Conservation (phyloP, 1,284 basidiomycete genomes). For the Pterula multifida region DNA sequence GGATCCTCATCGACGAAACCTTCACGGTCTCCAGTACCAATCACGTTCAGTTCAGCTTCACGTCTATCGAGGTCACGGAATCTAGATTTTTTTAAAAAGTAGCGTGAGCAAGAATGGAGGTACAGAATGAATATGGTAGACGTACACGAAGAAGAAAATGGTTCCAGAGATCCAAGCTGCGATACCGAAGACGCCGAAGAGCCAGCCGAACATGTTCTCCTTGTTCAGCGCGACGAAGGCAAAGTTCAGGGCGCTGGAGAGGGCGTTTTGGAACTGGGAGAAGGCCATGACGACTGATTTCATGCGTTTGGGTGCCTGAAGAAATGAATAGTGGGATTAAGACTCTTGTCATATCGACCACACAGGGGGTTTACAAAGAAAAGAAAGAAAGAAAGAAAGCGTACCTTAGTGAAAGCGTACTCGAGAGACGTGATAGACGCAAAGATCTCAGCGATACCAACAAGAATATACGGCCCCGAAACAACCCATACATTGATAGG, state of each 20-base stretch:
- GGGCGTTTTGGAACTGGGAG: constrained; percentile 40
- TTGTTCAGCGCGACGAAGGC: constrained; percentile 29
- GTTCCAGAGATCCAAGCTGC: constrained; percentile 36
- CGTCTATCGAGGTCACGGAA: constrained; percentile 38
- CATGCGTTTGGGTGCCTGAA: constrained; percentile 37
- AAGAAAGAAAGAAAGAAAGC: background rate
- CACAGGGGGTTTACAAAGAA: background rate
- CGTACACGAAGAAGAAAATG: constrained; percentile 28
- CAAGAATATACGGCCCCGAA: constrained; percentile 33
- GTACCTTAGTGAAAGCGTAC: constrained; percentile 49
- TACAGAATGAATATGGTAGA: too few relatives aligned
- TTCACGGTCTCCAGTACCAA: constrained; percentile 26
- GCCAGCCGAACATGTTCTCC: constrained; percentile 28
- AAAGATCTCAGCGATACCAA: constrained; percentile 43
- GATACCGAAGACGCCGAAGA: constrained; percentile 32
- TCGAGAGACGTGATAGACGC: constrained; percentile 53
- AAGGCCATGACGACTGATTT: constrained; percentile 42
- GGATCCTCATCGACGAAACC: constrained; percentile 20
- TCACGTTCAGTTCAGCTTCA: constrained; percentile 31
- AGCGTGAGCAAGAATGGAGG: constrained; percentile 7
- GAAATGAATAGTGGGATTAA: background rate
- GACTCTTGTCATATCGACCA: too few relatives aligned
- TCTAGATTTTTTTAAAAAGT: constrained; percentile 20
- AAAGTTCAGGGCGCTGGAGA: constrained; percentile 35
- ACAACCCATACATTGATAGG: constrained; percentile 42